These are phyloP conservation scores for Leucocoprinus leucothites DNA, from an alignment of 768 basidiomycete genomes.

Conservation along the genomic window DNA sequence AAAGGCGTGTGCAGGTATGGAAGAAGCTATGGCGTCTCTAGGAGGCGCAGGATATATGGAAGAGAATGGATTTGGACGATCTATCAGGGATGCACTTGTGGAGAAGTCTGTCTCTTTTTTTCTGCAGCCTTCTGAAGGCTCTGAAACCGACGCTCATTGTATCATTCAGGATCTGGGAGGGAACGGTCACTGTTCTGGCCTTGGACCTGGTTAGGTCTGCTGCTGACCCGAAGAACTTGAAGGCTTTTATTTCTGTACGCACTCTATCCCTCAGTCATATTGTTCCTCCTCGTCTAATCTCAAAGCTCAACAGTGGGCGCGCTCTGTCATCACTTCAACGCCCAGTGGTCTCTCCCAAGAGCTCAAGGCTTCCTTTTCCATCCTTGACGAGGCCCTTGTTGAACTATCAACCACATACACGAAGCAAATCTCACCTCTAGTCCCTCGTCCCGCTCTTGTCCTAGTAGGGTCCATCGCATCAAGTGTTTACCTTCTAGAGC, in stretches of 20 bases:
- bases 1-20: slow-evolving; percentile 59
- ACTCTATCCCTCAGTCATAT: too few species aligned
- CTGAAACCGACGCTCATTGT: neutral
- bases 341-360: slow-evolving; percentile 28
- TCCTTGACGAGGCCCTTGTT: slow-evolving; percentile 36
- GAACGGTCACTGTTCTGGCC: slow-evolving; percentile 64
- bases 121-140: too few species aligned
- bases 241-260: slow-evolving; percentile 50
- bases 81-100: slow-evolving; percentile 67
- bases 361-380: slow-evolving; percentile 26
- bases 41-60: slow-evolving; percentile 86
- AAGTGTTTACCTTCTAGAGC: slow-evolving; percentile 60
- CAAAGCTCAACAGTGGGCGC: slow-evolving; percentile 46
- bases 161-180: slow-evolving; percentile 69
- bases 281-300: too few species aligned
- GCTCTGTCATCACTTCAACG: slow-evolving; percentile 37
- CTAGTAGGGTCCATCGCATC: slow-evolving; percentile 55
- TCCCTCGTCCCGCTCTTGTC: slow-evolving; percentile 57
- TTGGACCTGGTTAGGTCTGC: slow-evolving; percentile 63
- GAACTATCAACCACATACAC: slow-evolving; percentile 39
- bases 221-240: slow-evolving; percentile 38
- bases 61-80: slow-evolving; percentile 68
- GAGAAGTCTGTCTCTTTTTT: slow-evolving; percentile 47
- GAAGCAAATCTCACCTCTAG: slow-evolving; percentile 39
- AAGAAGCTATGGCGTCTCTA: slow-evolving; percentile 69